Percentiles rank a stretch among this genome's conserved stretches.
These are phyloP conservation scores for Trametes polyzona DNA, from an alignment of 1,284 basidiomycete genomes.

Conservation along the genomic window DNA sequence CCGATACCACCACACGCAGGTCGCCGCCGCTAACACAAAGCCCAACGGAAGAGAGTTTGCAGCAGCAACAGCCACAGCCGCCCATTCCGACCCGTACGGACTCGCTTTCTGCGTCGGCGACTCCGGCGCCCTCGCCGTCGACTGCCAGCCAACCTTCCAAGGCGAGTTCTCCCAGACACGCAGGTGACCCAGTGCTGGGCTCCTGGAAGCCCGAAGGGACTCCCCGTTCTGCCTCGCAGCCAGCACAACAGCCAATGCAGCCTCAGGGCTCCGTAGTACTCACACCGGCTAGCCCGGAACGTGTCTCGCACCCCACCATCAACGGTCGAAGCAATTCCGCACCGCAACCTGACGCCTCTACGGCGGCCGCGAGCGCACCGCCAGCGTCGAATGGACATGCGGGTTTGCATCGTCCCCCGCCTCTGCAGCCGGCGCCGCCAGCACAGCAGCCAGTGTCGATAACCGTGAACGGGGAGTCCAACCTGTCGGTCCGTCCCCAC, in stretches of 20 bases:
- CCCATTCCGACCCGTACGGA: constrained; percentile 20
- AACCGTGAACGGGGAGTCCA: constrained; percentile 18
- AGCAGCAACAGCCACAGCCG: constrained; percentile 2
- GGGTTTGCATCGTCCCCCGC: constrained; percentile 10
- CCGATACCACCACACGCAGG: constrained; percentile 16
- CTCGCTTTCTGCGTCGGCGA: constrained; percentile 12
- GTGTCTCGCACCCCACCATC: constrained; percentile 3
- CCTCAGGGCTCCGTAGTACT: constrained; percentile 12
- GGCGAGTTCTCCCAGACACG: constrained; percentile 7
- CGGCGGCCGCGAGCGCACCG: background rate
- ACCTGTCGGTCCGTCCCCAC: constrained; percentile 29
- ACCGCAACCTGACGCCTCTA: background rate
- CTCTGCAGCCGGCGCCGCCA: constrained; percentile 7
- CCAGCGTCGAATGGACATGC: background rate
- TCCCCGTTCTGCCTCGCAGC: constrained; percentile 16
- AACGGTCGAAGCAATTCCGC: constrained; percentile 3
- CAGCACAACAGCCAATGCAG: constrained; percentile 5
- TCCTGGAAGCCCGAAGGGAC: constrained; percentile 20
- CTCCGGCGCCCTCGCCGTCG: constrained; percentile 18
- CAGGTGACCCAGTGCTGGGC: constrained; percentile 27
- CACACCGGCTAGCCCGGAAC: constrained; percentile 18
- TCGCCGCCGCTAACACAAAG: constrained; percentile 15
- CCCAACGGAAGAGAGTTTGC: constrained; percentile 18
- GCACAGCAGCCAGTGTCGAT: constrained; percentile 16
- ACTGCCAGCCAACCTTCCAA: constrained; percentile 13